Conservation (phyloP, 2,329 filamentous ascomycete species). For the Sporothrix variecibatus region DNA sequence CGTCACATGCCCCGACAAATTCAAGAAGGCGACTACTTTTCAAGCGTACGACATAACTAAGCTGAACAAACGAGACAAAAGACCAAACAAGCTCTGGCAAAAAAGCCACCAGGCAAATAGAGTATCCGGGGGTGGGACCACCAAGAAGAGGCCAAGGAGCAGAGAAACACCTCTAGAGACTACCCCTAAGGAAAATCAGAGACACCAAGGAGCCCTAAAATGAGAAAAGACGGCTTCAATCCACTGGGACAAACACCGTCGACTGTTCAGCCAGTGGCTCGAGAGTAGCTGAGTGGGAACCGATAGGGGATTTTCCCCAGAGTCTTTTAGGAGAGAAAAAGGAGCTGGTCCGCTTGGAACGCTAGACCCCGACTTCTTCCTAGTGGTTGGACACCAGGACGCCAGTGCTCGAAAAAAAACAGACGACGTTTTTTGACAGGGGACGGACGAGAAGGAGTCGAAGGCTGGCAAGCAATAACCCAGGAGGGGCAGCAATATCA, state of each 20-base stretch:
- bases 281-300: not conserved
- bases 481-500: not conserved
- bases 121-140: slow-evolving; percentile 13
- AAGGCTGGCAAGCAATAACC: not conserved
- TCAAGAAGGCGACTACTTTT: too few species aligned
- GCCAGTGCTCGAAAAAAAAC: not conserved
- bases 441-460: slow-evolving; percentile 1
- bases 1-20: too few species aligned
- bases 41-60: too few species aligned
- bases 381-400: not conserved
- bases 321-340: not conserved
- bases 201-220: not conserved
- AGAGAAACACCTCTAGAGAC: not conserved
- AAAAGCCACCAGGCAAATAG: not conserved
- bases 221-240: not conserved
- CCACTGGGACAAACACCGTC: not conserved
- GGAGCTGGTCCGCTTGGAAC: not conserved
- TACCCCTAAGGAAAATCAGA: not conserved
- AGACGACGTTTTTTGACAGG: not conserved
- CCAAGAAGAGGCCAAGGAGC: not conserved
- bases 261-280: not conserved
- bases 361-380: not conserved
- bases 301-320: not conserved
- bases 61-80: too few species aligned
- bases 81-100: not conserved